phyloP scores from a whole-genome alignment of 2,329 filamentous ascomycete species.

The Ciborinia camelliae region DNA sequence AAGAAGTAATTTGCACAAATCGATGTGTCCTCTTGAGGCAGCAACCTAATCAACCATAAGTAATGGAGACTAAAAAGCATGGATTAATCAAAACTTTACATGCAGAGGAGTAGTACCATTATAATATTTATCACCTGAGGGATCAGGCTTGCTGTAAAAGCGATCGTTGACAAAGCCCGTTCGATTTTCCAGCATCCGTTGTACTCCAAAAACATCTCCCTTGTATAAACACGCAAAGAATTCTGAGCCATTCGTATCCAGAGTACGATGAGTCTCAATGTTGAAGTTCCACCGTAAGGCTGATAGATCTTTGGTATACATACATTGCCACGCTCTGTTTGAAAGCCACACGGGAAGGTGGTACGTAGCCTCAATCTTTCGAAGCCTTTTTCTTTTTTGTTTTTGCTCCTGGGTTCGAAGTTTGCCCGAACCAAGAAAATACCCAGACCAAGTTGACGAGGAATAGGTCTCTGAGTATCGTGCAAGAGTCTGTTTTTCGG shows the following conservation, averaged over 20 bases:
- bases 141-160: not conserved
- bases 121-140: not conserved
- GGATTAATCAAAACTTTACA: not conserved
- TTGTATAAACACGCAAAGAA: not conserved
- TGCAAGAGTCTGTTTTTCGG: not conserved
- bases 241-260: not conserved
- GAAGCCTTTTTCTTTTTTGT: constrained; percentile 1
- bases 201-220: constrained; percentile 14
- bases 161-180: constrained; percentile 14
- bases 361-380: constrained; percentile 8
- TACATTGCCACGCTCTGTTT: constrained; percentile 6
- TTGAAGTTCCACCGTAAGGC: constrained; percentile 10
- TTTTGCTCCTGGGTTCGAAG: constrained; percentile 2
- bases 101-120: not conserved
- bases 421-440: constrained; percentile 16
- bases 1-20: not conserved
- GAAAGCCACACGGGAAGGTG: constrained; percentile 16
- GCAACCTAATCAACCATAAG: not conserved
- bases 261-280: constrained; percentile 13
- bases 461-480: not conserved
- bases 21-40: not conserved
- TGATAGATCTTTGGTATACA: not conserved
- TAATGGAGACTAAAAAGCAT: not conserved
- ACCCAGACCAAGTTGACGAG: constrained; percentile 12
- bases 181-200: constrained; percentile 12